These are phyloP conservation scores for Lentinula raphanica DNA, from an alignment of 768 basidiomycete genomes.

Conservation along the genomic window DNA sequence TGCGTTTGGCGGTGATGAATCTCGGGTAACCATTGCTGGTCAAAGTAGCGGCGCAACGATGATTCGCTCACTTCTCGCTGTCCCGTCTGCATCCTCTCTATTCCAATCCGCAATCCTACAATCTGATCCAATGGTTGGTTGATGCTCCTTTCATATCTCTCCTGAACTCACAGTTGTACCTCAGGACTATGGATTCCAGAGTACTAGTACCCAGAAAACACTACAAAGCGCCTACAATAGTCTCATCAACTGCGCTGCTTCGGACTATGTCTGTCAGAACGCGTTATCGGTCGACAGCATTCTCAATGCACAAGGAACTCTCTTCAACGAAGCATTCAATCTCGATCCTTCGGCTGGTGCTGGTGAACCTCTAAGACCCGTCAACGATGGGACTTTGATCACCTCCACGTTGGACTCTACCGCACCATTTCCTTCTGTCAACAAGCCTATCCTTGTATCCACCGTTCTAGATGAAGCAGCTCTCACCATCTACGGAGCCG, in stretches of 20 bases:
- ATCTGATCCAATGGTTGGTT: slow-evolving; percentile 78
- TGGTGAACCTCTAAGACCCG: slow-evolving; percentile 60
- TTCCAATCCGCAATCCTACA: slow-evolving; percentile 80
- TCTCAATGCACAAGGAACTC: slow-evolving; percentile 44
- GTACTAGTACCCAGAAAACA: slow-evolving; percentile 43
- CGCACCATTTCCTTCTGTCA: slow-evolving; percentile 50
- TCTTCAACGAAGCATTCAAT: slow-evolving; percentile 34
- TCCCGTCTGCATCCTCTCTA: slow-evolving; percentile 62
- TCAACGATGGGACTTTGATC: slow-evolving; percentile 64
- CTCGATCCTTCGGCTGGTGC: slow-evolving; percentile 51
- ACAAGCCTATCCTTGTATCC: slow-evolving; percentile 67
- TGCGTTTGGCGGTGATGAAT: slow-evolving; percentile 61
- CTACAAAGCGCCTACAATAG: slow-evolving; percentile 50
- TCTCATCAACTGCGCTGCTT: slow-evolving; percentile 40
- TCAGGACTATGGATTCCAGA: slow-evolving; percentile 71
- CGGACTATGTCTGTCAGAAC: slow-evolving; percentile 45
- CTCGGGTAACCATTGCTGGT: slow-evolving; percentile 71
- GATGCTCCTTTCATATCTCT: background rate
- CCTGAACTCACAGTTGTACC: slow-evolving; percentile 1
- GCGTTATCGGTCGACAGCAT: slow-evolving; percentile 45
- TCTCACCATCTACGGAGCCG: slow-evolving; percentile 43
- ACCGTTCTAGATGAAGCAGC: slow-evolving; percentile 72
- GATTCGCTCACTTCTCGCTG: slow-evolving; percentile 71
- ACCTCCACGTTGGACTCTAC: slow-evolving; percentile 61
- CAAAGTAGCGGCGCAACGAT: slow-evolving; percentile 79